Evolutionary conservation across 805 yeast genomes (phyloP).

Genomic region (Nakazawaea ishiwadae): DNA sequence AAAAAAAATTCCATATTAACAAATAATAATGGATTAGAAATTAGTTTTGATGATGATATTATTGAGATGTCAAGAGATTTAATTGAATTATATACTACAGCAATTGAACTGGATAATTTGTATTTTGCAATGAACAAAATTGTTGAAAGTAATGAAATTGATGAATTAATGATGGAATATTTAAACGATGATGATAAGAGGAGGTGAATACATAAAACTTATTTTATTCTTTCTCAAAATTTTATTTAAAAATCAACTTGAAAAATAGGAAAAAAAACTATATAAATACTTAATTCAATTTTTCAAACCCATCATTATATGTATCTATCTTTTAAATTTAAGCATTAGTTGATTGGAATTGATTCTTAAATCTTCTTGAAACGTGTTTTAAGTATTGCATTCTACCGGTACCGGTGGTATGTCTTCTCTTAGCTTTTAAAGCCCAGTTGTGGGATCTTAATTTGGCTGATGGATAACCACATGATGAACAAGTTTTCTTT

Average conservation of each 20-base stretch:
- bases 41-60: slow-evolving; percentile 55
- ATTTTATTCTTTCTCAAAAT: not conserved
- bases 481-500: slow-evolving; percentile 97
- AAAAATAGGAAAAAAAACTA: not conserved
- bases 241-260: not conserved
- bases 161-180: slow-evolving; percentile 14
- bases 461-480: slow-evolving; percentile 99
- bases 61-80: slow-evolving; percentile 69
- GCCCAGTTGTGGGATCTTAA: slow-evolving; percentile 99
- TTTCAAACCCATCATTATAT: not conserved
- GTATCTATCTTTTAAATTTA: slow-evolving; percentile 3
- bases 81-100: slow-evolving; percentile 61
- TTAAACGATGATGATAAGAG: slow-evolving; percentile 1
- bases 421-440: slow-evolving; percentile 98
- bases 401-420: slow-evolving; percentile 99
- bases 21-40: slow-evolving; percentile 49
- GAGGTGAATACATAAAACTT: not conserved
- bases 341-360: slow-evolving; percentile 69
- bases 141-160: slow-evolving; percentile 19
- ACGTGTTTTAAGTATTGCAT: slow-evolving; percentile 97
- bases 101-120: slow-evolving; percentile 75
- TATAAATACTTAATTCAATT: not conserved
- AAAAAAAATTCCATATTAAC: not conserved
- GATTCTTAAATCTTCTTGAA: slow-evolving; percentile 97
- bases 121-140: slow-evolving; percentile 59